These are phyloP conservation scores for Nicotiana noctiflora DNA, from an alignment of 257 asterid species.

Conservation along the genomic window DNA sequence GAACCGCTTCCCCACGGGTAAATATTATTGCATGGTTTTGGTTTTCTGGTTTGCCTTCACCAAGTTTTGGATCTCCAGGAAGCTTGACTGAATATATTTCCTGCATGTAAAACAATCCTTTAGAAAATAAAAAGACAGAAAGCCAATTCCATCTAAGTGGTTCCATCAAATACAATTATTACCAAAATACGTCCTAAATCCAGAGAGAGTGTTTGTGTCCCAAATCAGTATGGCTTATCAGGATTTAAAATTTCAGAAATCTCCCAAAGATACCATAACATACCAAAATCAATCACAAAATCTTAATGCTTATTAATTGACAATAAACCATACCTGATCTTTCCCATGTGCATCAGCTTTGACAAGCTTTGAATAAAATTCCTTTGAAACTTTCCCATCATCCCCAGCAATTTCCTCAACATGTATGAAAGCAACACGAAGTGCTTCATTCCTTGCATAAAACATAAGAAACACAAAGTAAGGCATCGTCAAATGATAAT, in stretches of 20 bases:
- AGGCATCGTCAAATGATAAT: not conserved
- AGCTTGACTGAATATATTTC: slow-evolving; percentile 92
- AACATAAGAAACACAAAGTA: not conserved
- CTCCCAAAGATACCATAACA: not conserved
- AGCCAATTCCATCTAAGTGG: not conserved
- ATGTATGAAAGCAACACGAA: slow-evolving; percentile 95
- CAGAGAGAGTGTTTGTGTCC: not conserved
- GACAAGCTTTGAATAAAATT: slow-evolving; percentile 85
- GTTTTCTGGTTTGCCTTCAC: slow-evolving; percentile 98
- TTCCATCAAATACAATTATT: not conserved
- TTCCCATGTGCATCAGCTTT: slow-evolving; percentile 93
- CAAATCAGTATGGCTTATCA: not conserved
- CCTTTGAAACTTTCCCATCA: slow-evolving; percentile 56
- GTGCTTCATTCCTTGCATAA: slow-evolving; percentile 80
- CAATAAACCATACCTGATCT: slow-evolving; percentile 60
- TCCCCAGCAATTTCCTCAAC: slow-evolving; percentile 60
- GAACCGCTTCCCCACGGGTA: slow-evolving; percentile 97
- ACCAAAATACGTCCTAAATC: not conserved
- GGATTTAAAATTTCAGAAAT: not conserved
- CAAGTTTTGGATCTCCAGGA: slow-evolving; percentile 99
- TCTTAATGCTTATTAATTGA: not conserved
- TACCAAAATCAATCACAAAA: not conserved
- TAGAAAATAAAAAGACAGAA: not conserved
- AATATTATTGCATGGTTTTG: slow-evolving; percentile 94
- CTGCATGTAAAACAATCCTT: slow-evolving; percentile 25